phyloP scores from a whole-genome alignment of 2,329 filamentous ascomycete species.

The Fusarium pseudonygamai region DNA sequence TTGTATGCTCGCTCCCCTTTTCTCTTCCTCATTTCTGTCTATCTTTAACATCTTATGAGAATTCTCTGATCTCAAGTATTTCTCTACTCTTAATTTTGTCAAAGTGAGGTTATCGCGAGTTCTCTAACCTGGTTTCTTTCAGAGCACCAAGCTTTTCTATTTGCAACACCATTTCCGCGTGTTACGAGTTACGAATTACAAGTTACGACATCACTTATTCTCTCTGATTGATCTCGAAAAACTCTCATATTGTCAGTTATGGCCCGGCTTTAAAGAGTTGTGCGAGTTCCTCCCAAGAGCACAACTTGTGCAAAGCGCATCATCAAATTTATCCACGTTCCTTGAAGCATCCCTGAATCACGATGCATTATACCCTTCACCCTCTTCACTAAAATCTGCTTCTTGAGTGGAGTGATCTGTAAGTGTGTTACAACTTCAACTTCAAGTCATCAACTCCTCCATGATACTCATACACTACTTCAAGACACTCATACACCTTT shows the following conservation, averaged over 20 bases:
- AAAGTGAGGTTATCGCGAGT: slow-evolving; percentile 1
- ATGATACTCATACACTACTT: slow-evolving; percentile 5
- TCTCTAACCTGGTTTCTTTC: not conserved
- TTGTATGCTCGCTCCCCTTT: not conserved
- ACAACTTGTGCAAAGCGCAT: not conserved
- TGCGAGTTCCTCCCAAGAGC: not conserved
- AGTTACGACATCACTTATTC: not conserved
- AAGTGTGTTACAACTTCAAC: not conserved
- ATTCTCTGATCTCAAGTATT: not conserved
- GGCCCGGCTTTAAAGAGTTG: not conserved
- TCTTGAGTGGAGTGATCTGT: not conserved
- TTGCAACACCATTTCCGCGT: not conserved
- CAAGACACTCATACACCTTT: slow-evolving; percentile 4
- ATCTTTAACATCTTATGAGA: too few relatives aligned
- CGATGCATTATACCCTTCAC: not conserved
- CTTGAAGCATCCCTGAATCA: not conserved
- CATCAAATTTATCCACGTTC: not conserved
- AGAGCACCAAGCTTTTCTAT: not conserved
- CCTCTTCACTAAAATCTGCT: not conserved
- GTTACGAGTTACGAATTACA: not conserved
- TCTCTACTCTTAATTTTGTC: not conserved
- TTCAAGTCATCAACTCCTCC: not conserved
- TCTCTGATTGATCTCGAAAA: not conserved
- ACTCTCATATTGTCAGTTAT: not conserved
- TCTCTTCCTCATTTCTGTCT: not conserved